Percentiles rank a stretch among this genome's conserved stretches.
Conservation (phyloP, 768 basidiomycete genomes). For the Phlegmacium glaucopus region DNA sequence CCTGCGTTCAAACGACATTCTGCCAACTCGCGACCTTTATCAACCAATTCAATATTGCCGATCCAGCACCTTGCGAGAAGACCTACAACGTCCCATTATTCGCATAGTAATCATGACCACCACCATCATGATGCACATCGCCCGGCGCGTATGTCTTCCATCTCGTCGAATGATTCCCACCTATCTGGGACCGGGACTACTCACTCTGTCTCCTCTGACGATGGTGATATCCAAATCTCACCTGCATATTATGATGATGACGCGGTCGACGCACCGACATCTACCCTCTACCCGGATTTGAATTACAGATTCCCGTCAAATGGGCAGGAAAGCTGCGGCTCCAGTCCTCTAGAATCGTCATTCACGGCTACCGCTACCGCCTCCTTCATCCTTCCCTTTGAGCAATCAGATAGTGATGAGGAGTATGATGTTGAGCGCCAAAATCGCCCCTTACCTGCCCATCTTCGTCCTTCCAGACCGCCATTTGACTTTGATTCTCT, state of each 20-base stretch:
- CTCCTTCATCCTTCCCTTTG: constrained; percentile 48
- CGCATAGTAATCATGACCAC: constrained; percentile 1
- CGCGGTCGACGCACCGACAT: constrained; percentile 25
- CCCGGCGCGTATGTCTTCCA: constrained; percentile 6
- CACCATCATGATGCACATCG: background rate
- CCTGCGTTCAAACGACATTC: constrained; percentile 21
- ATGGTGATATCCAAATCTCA: constrained; percentile 36
- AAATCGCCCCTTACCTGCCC: constrained; percentile 17
- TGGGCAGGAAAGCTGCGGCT: background rate
- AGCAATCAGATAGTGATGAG: constrained; percentile 26
- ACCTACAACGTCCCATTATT: background rate
- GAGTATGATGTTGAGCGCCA: constrained; percentile 17
- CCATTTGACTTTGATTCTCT: constrained; percentile 52
- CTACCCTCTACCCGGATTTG: constrained; percentile 12
- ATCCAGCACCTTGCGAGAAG: constrained; percentile 8
- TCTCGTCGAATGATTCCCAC: constrained; percentile 22
- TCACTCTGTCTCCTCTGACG: constrained; percentile 11
- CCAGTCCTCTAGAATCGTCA: constrained; percentile 8
- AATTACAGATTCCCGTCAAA: background rate
- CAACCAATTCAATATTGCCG: constrained; percentile 12
- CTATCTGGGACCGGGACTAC: constrained; percentile 8
- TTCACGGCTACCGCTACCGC: constrained; percentile 43
- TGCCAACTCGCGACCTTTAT: constrained; percentile 13
- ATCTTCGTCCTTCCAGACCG: constrained; percentile 37
- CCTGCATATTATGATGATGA: constrained; percentile 40